Base-by-base conservation (phyloP, 768 basidiomycete genomes). In the Terana coerulea region DNA sequence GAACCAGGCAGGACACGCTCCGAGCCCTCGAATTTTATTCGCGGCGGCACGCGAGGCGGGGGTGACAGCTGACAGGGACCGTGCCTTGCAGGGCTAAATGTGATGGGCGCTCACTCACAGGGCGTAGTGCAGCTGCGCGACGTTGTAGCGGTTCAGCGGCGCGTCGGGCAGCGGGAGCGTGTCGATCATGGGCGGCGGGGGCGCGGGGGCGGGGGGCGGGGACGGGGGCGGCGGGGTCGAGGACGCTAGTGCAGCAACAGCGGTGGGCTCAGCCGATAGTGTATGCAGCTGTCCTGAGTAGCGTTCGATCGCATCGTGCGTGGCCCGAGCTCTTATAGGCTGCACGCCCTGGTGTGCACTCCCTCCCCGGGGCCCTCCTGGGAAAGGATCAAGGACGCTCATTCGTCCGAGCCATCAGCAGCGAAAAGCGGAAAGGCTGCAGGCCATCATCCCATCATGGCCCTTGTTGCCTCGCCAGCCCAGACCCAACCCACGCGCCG, bases 51-150 rank as follows among this genome's bases (percentile, higher is more conserved):
- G 39, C 39, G 17, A 29, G 51, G 56, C 50, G 33, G 34, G 39
- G 58, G 47, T 52, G 53, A 53, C 51, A 33, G 59, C 24, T 53
- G 57, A 43, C 49, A 55, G 57, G 24, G 48, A 40, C 33, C 28
- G 53, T 43, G 55, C 44, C 45, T 28, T 44, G 43, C 43, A 8
- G 15, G 39, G 34, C 10, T 34, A 42, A 45, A 25, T 40, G 59
- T 49, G 54, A 67, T 67, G 58, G 37, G 37, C 59, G 50, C 33
- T 41, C 47, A 75, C 76, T 69, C 64, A 80, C 80, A 84, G 74
- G 9, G 80, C 70, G 67, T 77, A 78, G 52, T 84, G 79, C 51
- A 84, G 75, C 64, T 84, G 81, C 34, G 78, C 76, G 52, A 83
- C 74, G 78, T 78, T 78, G 73, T 81, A 84, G 55, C 72, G 69